phyloP scores from a whole-genome alignment of 2,329 filamentous ascomycete species.

The Cladobotryum protrusum region DNA sequence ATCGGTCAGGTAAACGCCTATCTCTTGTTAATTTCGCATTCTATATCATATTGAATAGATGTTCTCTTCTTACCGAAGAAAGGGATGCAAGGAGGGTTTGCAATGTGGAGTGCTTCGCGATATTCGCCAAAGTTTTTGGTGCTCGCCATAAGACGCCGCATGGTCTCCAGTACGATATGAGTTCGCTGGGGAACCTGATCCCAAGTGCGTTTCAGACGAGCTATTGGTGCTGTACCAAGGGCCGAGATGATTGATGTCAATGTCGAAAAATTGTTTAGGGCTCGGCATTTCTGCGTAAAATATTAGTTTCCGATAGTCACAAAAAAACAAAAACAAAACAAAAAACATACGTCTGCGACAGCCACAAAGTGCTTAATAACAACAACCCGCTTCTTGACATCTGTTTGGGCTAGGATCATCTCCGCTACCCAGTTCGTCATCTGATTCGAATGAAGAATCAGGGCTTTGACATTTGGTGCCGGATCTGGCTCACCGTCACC shows the following conservation, averaged over 20 bases:
- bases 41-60: not conserved
- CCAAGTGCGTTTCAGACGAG: constrained; percentile 90
- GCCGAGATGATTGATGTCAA: constrained; percentile 97
- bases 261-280: constrained; percentile 93
- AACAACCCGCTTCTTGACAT: constrained; percentile 91
- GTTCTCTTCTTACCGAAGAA: constrained; percentile 70
- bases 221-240: constrained; percentile 87
- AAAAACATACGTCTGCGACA: constrained; percentile 78
- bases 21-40: not conserved
- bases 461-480: constrained; percentile 87
- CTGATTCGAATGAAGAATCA: constrained; percentile 97
- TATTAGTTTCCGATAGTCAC: constrained; percentile 12
- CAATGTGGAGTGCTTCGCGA: constrained; percentile 82
- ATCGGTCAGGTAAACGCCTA: constrained; percentile 96
- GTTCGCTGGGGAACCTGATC: constrained; percentile 84
- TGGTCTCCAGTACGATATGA: constrained; percentile 72
- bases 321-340: not conserved
- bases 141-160: constrained; percentile 92
- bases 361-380: constrained; percentile 98
- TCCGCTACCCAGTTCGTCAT: constrained; percentile 99
- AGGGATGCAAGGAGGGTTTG: constrained; percentile 94
- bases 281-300: constrained; percentile 71
- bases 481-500: constrained; percentile 74
- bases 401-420: constrained; percentile 92
- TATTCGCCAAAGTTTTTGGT: constrained; percentile 99